Conservation (phyloP, 108 stramenopile genomes). For the Fragilaria crotonensis region DNA sequence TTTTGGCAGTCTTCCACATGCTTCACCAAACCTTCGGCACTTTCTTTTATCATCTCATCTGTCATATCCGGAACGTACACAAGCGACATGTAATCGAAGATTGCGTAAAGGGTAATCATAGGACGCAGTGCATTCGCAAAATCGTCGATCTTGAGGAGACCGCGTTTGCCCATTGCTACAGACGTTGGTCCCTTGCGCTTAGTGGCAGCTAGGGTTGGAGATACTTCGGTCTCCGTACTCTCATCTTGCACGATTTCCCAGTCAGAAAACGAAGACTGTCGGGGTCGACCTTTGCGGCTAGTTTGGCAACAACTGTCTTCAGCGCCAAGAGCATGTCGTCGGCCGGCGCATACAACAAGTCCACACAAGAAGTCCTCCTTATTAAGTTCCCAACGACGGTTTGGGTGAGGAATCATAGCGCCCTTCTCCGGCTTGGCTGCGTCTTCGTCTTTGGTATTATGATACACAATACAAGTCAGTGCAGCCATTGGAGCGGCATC, state of each 20-base stretch:
- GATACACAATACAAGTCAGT: conserved; percentile 63
- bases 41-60: conserved; percentile 43
- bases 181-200: neutral
- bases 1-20: conserved; percentile 48
- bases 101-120: conserved; percentile 64
- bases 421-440: conserved; percentile 6
- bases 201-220: conserved; percentile 2
- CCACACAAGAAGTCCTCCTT: conserved; percentile 62
- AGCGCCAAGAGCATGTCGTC: conserved; percentile 57
- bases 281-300: conserved; percentile 32
- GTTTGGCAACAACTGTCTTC: conserved; percentile 56
- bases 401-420: conserved; percentile 29
- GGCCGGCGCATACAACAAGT: conserved; percentile 66
- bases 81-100: conserved; percentile 62
- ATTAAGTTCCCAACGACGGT: conserved; percentile 59
- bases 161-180: conserved; percentile 7
- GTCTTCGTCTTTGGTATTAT: conserved; percentile 45
- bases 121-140: conserved; percentile 58
- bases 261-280: conserved; percentile 47
- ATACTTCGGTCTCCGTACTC: conserved; percentile 3
- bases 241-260: conserved; percentile 40
- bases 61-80: conserved; percentile 47
- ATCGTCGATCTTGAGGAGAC: conserved; percentile 35
- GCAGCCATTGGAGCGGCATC: conserved; percentile 74
- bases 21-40: conserved; percentile 42